A percentile compares a stretch with the other conserved stretches of the same genome.
Evolutionary conservation across 1,139 yeast genomes (phyloP).

Genomic region (Yamadazyma sp.): DNA sequence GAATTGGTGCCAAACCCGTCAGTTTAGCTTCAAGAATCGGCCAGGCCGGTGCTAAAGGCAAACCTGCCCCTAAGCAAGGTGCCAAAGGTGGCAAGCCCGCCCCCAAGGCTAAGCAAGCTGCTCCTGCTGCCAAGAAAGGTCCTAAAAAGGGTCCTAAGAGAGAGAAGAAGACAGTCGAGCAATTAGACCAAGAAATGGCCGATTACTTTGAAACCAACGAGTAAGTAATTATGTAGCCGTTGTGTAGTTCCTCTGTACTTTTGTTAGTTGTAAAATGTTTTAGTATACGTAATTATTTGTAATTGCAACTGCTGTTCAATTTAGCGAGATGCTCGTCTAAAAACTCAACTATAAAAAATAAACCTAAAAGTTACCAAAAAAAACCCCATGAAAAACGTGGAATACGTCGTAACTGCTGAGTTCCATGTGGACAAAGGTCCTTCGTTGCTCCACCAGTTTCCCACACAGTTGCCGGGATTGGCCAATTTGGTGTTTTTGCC

Average conservation of each 20-base stretch:
- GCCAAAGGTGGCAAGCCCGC: constrained; percentile 24
- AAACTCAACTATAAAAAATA: background rate
- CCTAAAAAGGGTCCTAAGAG: constrained; percentile 36
- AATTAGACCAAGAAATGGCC: constrained; percentile 92
- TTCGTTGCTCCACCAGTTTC: constrained; percentile 48
- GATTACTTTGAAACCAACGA: constrained; percentile 57
- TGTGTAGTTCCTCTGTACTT: background rate
- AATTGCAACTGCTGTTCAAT: background rate
- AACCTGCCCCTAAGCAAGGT: constrained; percentile 19
- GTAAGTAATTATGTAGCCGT: background rate
- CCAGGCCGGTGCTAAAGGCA: constrained; percentile 16
- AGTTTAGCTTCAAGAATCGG: constrained; percentile 19
- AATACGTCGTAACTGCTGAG: constrained; percentile 53
- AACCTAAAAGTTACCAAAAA: background rate
- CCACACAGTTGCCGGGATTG: constrained; percentile 46
- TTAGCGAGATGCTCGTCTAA: constrained; percentile 3
- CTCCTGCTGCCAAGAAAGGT: constrained; percentile 21
- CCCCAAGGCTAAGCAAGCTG: constrained; percentile 20
- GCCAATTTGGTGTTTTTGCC: constrained; percentile 41
- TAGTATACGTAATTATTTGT: background rate
- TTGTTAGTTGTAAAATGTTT: too few species aligned
- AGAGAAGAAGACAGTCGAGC: constrained; percentile 80
- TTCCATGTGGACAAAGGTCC: constrained; percentile 62
- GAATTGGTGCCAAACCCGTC: constrained; percentile 46
- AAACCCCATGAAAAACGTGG: constrained; percentile 27